Base-by-base conservation (phyloP, 768 basidiomycete genomes). In the Crucibulum laeve region DNA sequence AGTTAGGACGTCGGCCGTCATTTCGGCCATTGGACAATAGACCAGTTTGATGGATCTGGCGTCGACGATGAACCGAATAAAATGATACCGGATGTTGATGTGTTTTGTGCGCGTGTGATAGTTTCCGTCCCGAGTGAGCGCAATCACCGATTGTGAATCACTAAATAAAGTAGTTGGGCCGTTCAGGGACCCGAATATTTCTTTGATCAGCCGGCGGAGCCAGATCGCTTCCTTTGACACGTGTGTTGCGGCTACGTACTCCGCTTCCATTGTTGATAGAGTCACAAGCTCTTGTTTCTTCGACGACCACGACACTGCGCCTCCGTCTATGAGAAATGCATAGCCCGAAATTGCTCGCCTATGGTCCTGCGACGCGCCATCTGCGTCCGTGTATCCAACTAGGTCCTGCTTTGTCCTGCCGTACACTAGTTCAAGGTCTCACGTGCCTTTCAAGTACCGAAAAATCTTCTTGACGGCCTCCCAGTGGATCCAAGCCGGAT, bases 401-500 rank as follows among this genome's bases (percentile, higher is more conserved):
- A 30, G 28, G 28, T n/a, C n/a, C n/a, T n/a, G n/a, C n/a, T n/a
- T n/a, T n/a, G n/a, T n/a, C n/a, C 42, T 39, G 18, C 52, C 55
- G 32, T 53, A 54, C 3, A 46, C 46, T 14, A 61, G 40, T 14
- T 39, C 38, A 3, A 50, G 25, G n/a, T 45, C 41, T 22, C 38
- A 45, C 0, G 49, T 57, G 13, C 59, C 57, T 28, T 55, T 55
- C 5, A 79, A 50, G 49, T 76, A 77, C 3, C 57, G 54, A 37
- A 68, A 55, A 21, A 72, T 48, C 25, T 58, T 58, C 40, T 66
- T 66, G 3, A 65, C 62, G 4, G 67, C 70, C 3, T 59, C 47
- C 65, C 67, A 74, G 45, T 77, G 73, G 0, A 34, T 42, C 0
- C 18, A 13, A 2, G 56, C 53, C 1, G 64, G 69, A 40, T 66